phyloP scores from a whole-genome alignment of 495 filamentous ascomycete species.

The Neurospora pannonica region DNA sequence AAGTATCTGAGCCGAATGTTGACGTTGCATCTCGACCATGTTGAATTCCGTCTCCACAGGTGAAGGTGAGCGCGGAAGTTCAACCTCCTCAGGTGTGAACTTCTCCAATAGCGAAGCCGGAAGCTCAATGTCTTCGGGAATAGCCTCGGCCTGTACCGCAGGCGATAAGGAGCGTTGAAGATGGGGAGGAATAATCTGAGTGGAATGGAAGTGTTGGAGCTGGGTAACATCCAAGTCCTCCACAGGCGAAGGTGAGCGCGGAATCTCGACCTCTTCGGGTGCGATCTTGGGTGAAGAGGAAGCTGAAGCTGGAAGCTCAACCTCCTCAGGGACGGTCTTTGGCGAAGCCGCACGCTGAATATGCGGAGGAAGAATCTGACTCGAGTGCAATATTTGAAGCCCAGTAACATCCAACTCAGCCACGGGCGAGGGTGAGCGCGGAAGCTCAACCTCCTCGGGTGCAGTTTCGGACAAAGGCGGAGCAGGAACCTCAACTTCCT shows the following conservation, averaged over 20 bases:
- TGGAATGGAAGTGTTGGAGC: not conserved
- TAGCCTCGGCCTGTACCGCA: not conserved
- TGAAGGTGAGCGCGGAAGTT: not conserved
- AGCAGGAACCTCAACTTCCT: not conserved
- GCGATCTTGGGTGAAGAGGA: too few species aligned
- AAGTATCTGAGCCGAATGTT: not conserved
- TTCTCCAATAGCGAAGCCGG: not conserved
- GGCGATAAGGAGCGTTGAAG: not conserved
- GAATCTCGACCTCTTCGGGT: not conserved
- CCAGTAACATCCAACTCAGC: not conserved
- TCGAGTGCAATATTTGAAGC: not conserved
- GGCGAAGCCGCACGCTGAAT: not conserved
- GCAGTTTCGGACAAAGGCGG: not conserved
- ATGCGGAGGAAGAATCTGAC: not conserved
- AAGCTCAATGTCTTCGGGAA: not conserved
- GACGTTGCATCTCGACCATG: not conserved
- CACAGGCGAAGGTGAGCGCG: not conserved
- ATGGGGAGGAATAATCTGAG: not conserved
- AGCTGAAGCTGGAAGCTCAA: too few species aligned
- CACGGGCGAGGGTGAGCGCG: not conserved
- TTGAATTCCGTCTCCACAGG: not conserved
- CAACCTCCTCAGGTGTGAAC: not conserved
- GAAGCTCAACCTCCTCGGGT: not conserved
- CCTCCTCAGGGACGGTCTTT: not conserved
- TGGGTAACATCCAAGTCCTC: not conserved